These are phyloP conservation scores for Tilletia indica DNA, from an alignment of 1,284 basidiomycete genomes.

Conservation along the genomic window DNA sequence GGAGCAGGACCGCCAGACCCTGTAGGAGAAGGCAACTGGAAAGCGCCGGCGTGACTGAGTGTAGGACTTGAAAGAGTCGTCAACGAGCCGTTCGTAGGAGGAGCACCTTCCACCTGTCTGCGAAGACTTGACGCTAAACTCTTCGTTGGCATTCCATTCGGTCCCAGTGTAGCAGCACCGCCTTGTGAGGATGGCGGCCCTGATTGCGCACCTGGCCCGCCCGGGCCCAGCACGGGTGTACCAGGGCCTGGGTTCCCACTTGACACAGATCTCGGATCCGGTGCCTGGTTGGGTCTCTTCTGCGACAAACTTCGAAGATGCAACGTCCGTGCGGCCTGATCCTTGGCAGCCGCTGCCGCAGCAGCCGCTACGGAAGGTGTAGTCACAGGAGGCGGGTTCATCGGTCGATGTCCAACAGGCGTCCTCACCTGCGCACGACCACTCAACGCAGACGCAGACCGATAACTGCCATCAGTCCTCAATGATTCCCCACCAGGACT, in stretches of 20 bases:
- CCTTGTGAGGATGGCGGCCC: not conserved
- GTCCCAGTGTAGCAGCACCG: conserved; percentile 23
- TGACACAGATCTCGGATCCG: not conserved
- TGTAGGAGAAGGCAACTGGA: not conserved
- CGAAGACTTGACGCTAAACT: conserved; percentile 42
- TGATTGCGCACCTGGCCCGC: no score
- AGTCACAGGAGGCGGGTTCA: conserved; percentile 7
- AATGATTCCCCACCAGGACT: not conserved
- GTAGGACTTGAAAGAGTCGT: conserved; percentile 5
- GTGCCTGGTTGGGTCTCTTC: not conserved
- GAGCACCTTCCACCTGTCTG: conserved; percentile 38
- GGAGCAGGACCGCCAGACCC: not conserved
- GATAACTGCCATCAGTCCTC: not conserved
- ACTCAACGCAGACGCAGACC: not conserved
- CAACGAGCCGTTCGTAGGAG: not conserved
- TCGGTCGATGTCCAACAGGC: not conserved
- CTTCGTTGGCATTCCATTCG: conserved; percentile 15
- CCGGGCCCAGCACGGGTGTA: no score
- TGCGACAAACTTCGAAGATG: conserved; percentile 10
- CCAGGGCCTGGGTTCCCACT: no score
- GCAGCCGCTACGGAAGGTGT: not conserved
- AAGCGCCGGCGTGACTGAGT: not conserved
- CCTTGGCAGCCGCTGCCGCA: not conserved
- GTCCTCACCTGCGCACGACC: not conserved
- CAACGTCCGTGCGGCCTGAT: not conserved